Conservation (phyloP, 495 filamentous ascomycete genomes). For the Corynascus novoguineensis region DNA sequence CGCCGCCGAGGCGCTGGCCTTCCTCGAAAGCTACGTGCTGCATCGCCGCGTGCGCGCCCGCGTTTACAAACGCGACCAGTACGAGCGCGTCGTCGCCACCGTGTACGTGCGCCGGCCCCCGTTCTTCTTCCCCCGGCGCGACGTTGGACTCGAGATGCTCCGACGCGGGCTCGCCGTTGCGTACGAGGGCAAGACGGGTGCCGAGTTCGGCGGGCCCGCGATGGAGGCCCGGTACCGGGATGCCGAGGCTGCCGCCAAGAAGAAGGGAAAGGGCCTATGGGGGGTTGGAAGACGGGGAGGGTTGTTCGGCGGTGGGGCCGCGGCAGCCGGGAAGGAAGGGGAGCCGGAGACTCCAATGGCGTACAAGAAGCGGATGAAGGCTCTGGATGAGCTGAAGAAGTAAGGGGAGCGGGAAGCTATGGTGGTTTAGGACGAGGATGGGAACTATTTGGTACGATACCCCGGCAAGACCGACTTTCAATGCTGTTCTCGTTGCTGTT, state of each 20-base stretch:
- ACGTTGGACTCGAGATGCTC: constrained; percentile 89
- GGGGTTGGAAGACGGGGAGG: too few relatives aligned
- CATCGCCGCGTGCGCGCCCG: constrained; percentile 70
- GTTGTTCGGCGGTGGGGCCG: too few relatives aligned
- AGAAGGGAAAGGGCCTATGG: constrained; percentile 73
- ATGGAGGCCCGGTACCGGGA: constrained; percentile 58
- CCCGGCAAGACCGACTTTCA: too few relatives aligned
- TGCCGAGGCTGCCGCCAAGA: constrained; percentile 67
- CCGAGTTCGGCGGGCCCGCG: constrained; percentile 70
- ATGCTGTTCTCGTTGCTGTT: too few relatives aligned
- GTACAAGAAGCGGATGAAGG: constrained; percentile 66
- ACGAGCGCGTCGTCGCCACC: constrained; percentile 81
- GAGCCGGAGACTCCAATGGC: constrained; percentile 71
- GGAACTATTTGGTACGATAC: constrained; percentile 8
- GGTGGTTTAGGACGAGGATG: constrained; percentile 14
- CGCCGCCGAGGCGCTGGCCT: constrained; percentile 69
- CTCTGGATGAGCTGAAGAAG: constrained; percentile 30
- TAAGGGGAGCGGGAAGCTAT: constrained; percentile 7
- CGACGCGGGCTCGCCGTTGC: constrained; percentile 75
- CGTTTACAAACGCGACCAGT: constrained; percentile 81
- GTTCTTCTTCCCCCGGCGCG: constrained; percentile 57
- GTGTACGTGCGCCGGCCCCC: constrained; percentile 65
- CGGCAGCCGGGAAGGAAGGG: constrained; percentile 24
- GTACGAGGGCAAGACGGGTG: constrained; percentile 83
- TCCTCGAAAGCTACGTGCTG: constrained; percentile 68